These are phyloP conservation scores for Thelonectria olida DNA, from an alignment of 2,329 filamentous ascomycete species.

Conservation along the genomic window DNA sequence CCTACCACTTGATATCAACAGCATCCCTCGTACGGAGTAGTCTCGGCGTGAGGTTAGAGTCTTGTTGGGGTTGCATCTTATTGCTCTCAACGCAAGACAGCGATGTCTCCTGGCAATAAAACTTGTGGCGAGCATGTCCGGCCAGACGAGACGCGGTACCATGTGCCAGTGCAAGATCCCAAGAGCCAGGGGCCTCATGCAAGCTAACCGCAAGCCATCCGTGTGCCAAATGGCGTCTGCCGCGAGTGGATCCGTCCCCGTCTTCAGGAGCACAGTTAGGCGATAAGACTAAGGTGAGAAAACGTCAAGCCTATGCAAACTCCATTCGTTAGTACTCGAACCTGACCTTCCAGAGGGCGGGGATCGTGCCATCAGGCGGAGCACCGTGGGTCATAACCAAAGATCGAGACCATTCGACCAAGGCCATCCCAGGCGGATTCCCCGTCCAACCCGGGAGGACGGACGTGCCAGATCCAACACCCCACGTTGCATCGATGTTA, in stretches of 20 bases:
- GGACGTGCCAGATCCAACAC: slow-evolving; percentile 36
- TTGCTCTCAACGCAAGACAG: slow-evolving; percentile 10
- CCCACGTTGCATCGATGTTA: slow-evolving; percentile 26
- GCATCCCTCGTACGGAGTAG: slow-evolving; percentile 6
- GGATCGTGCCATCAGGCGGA: slow-evolving; percentile 42
- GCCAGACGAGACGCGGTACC: slow-evolving; percentile 29
- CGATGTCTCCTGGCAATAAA: slow-evolving; percentile 21
- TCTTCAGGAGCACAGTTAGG: slow-evolving; percentile 13
- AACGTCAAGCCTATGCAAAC: slow-evolving; percentile 38
- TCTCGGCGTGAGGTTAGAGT: neutral
- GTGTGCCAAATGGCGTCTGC: slow-evolving; percentile 39
- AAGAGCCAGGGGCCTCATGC: slow-evolving; percentile 31
- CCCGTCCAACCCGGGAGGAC: slow-evolving; percentile 38
- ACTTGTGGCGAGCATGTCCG: slow-evolving; percentile 25
- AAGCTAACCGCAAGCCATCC: slow-evolving; percentile 40
- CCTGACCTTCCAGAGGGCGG: slow-evolving; percentile 30
- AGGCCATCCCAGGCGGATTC: slow-evolving; percentile 31
- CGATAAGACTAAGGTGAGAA: slow-evolving; percentile 38
- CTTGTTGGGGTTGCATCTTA: slow-evolving; percentile 5
- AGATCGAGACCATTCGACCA: slow-evolving; percentile 40
- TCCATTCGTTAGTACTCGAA: slow-evolving; percentile 33
- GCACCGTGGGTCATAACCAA: slow-evolving; percentile 22
- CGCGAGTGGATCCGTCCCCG: slow-evolving; percentile 23
- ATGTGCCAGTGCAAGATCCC: slow-evolving; percentile 35
- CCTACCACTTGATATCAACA: slow-evolving; percentile 1